Evolutionary conservation across 139 green algal species (phyloP).

Genomic region (Micractinium sp.): DNA sequence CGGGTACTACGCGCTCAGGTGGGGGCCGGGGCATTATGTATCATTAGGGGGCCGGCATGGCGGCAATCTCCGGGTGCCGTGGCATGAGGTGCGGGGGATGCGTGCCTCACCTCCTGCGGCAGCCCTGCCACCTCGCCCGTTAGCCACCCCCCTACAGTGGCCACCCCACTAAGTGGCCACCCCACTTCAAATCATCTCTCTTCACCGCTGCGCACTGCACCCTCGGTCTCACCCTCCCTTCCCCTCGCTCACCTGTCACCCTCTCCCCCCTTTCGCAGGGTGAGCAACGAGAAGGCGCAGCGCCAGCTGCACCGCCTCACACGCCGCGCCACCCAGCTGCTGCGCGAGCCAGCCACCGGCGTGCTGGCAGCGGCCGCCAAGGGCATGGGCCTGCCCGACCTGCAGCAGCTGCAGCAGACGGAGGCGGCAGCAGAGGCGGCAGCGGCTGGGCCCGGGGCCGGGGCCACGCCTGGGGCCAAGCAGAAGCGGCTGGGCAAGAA

Average conservation of each 20-base stretch:
- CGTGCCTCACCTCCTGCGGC: no score
- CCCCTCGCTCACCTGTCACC: background rate
- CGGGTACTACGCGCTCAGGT: slow-evolving; percentile 88
- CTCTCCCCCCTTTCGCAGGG: background rate
- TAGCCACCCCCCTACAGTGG: no score
- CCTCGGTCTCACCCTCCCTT: no score
- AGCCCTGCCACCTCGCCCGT: no score
- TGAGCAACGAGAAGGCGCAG: slow-evolving; percentile 85
- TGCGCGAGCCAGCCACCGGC: slow-evolving; percentile 42
- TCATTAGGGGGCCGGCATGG: no score
- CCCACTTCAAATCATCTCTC: no score
- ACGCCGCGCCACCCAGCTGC: slow-evolving; percentile 28
- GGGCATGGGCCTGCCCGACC: slow-evolving; percentile 42
- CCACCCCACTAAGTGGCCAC: no score
- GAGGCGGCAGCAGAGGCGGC: background rate
- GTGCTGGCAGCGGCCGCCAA: slow-evolving; percentile 1
- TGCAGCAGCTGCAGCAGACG: slow-evolving; percentile 4
- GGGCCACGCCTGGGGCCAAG: background rate
- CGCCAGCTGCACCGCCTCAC: slow-evolving; percentile 84
- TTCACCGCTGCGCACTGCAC: no score
- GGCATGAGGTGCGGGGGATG: no score
- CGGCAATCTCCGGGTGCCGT: no score
- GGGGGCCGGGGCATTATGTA: slow-evolving; percentile 40
- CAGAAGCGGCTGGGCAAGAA: slow-evolving; percentile 13
- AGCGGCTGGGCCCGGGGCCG: background rate